Percentiles rank a stretch among this genome's conserved stretches.
Conservation (phyloP, 2,329 filamentous ascomycete genomes). For the Xylaria sp. region DNA sequence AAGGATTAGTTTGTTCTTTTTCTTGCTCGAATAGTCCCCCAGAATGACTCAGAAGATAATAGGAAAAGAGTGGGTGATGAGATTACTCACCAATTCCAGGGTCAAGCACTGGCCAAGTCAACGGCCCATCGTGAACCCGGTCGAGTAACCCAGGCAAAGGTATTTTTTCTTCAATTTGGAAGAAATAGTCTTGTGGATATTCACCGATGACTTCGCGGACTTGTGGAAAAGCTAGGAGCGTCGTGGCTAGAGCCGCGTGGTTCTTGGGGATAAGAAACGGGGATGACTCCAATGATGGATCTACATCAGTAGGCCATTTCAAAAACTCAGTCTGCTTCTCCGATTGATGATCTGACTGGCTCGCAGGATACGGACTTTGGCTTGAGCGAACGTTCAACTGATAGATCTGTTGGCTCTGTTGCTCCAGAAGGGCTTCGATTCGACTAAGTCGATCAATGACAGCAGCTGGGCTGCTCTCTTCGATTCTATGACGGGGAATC, state of each 20-base stretch:
- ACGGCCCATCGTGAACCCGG: slow-evolving; percentile 40
- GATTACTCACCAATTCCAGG: slow-evolving; percentile 33
- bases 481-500: slow-evolving; percentile 43
- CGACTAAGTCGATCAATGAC: slow-evolving; percentile 52
- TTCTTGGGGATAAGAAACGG: slow-evolving; percentile 52
- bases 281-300: slow-evolving; percentile 45
- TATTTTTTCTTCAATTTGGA: slow-evolving; percentile 48
- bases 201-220: slow-evolving; percentile 49
- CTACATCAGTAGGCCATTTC: slow-evolving; percentile 37
- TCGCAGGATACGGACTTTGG: slow-evolving; percentile 40
- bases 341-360: slow-evolving; percentile 42
- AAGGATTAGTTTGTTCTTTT: slow-evolving; percentile 2
- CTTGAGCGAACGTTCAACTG: slow-evolving; percentile 43
- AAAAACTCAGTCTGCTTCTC: slow-evolving; percentile 41
- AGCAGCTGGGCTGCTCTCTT: slow-evolving; percentile 49
- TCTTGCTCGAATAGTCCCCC: background rate
- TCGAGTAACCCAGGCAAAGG: slow-evolving; percentile 48
- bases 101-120: slow-evolving; percentile 46
- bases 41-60: background rate
- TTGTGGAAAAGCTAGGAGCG: slow-evolving; percentile 49
- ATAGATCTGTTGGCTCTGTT: slow-evolving; percentile 47
- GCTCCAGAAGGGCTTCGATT: slow-evolving; percentile 51
- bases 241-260: slow-evolving; percentile 49
- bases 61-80: background rate
- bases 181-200: slow-evolving; percentile 50